Conservation (phyloP, 2,329 filamentous ascomycete genomes). For the Arthrobotrys sphaeroides region DNA sequence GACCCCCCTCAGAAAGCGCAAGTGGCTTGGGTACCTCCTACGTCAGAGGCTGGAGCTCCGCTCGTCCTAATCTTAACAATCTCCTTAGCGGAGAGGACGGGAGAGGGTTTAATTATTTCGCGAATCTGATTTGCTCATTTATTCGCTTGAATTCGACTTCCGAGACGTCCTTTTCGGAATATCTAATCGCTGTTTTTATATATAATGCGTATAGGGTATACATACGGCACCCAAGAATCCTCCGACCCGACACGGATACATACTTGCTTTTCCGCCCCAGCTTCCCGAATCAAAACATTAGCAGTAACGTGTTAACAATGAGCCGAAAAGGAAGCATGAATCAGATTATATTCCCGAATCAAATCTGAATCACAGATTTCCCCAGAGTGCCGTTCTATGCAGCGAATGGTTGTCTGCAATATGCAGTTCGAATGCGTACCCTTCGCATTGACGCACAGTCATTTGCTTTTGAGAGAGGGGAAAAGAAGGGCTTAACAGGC, state of each 20-base stretch:
- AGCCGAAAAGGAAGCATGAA: background rate
- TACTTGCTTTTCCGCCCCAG: conserved; percentile 2
- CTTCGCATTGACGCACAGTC: conserved; percentile 2
- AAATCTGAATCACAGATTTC: too few relatives aligned
- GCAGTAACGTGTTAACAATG: background rate
- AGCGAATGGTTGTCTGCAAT: too few relatives aligned
- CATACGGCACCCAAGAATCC: too few relatives aligned
- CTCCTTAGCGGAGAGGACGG: too few relatives aligned
- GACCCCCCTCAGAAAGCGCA: background rate
- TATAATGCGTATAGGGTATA: too few relatives aligned
- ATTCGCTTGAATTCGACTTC: background rate
- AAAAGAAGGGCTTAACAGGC: too few relatives aligned
- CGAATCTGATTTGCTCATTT: conserved; percentile 11
- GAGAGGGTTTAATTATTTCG: background rate
- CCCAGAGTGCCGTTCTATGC: too few relatives aligned
- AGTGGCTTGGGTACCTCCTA: background rate
- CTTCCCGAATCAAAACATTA: background rate
- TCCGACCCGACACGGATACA: background rate
- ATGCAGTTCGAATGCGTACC: background rate
- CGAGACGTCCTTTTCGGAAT: too few relatives aligned
- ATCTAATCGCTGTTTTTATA: background rate
- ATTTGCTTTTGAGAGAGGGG: background rate
- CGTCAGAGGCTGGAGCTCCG: conserved; percentile 16
- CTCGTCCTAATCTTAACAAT: too few relatives aligned
- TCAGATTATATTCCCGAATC: background rate